A percentile compares a stretch with the other conserved stretches of the same genome.
Conservation (phyloP, 495 filamentous ascomycete genomes). For the Symbiotaphrina buchneri region DNA sequence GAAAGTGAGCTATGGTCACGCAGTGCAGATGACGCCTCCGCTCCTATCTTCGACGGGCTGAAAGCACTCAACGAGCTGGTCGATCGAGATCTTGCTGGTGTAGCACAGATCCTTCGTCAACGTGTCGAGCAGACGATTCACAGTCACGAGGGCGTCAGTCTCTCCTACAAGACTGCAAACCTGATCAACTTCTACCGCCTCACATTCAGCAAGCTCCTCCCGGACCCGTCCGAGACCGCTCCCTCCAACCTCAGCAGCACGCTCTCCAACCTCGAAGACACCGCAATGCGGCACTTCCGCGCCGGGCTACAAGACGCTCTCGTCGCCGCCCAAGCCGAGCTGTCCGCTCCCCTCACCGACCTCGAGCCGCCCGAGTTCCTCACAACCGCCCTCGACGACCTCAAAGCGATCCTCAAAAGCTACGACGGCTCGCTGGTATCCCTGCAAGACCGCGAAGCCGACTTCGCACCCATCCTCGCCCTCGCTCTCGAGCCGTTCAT, state of each 20-base stretch:
- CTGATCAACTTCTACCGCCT: constrained; percentile 70
- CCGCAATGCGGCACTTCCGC: constrained; percentile 67
- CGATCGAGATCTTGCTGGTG: constrained; percentile 62
- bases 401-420: constrained; percentile 55
- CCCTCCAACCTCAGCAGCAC: constrained; percentile 47
- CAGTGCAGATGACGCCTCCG: constrained; percentile 25
- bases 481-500: constrained; percentile 79
- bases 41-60: constrained; percentile 58
- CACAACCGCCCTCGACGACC: constrained; percentile 49
- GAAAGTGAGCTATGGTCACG: constrained; percentile 75
- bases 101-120: constrained; percentile 55
- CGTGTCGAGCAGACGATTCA: constrained; percentile 80
- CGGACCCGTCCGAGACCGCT: no score
- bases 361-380: constrained; percentile 70
- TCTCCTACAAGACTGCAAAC: constrained; percentile 78
- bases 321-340: constrained; percentile 44
- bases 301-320: constrained; percentile 57
- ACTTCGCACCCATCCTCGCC: constrained; percentile 53
- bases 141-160: constrained; percentile 70
- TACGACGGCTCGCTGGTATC: constrained; percentile 57
- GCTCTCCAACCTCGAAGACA: constrained; percentile 42
- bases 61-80: constrained; percentile 75
- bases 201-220: constrained; percentile 63
- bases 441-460: constrained; percentile 23
- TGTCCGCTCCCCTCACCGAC: constrained; percentile 39